Evolutionary conservation across 78 protist genomes (phyloP).

Genomic region (Trichosphaerium sp.): DNA sequence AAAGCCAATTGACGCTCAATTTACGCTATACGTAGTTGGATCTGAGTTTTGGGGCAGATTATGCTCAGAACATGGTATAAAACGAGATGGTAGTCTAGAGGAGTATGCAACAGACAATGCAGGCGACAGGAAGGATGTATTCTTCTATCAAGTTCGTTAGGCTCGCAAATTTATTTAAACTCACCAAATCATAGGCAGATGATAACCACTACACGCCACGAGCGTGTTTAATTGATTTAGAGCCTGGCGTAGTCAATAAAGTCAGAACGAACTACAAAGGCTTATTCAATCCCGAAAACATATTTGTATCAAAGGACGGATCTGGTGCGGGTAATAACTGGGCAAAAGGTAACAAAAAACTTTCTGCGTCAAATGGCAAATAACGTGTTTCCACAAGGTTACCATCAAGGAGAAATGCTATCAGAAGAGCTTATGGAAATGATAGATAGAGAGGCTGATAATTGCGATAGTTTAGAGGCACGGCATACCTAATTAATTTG

Average conservation of each 20-base stretch:
- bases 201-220: constrained; percentile 97
- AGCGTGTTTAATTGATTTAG: constrained; percentile 94
- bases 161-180: not conserved
- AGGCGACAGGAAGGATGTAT: constrained; percentile 97
- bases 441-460: constrained; percentile 97
- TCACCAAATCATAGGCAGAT: constrained; percentile 92
- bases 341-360: constrained; percentile 76
- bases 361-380: too few species aligned
- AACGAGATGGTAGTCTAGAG: constrained; percentile 75
- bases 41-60: constrained; percentile 95
- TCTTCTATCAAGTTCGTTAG: constrained; percentile 74
- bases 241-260: constrained; percentile 77
- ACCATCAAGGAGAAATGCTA: too few species aligned
- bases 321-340: constrained; percentile 98
- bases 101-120: constrained; percentile 46
- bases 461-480: constrained; percentile 72
- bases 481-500: not conserved
- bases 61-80: constrained; percentile 96
- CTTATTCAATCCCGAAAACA: constrained; percentile 90
- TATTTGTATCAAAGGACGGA: constrained; percentile 60
- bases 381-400: too few species aligned
- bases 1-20: not conserved
- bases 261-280: constrained; percentile 14
- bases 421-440: too few species aligned
- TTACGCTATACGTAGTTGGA: constrained; percentile 57